Evolutionary conservation across 441 rosid species (phyloP).

Genomic region (Geranium incanum): DNA sequence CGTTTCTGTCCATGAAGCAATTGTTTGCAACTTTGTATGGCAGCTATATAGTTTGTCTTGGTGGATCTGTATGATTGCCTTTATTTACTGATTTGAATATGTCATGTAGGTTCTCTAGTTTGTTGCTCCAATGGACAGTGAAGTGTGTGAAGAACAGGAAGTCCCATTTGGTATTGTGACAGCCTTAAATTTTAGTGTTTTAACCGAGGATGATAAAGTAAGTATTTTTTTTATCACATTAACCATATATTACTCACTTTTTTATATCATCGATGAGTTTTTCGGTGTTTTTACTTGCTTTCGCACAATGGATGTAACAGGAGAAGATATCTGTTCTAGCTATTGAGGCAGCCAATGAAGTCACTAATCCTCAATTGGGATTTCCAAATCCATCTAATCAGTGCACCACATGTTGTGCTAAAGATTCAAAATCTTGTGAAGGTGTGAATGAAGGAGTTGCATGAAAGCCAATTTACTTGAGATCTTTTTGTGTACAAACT

Average conservation of each 20-base stretch:
- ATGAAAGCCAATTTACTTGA: constrained; percentile 13
- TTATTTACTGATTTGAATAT: constrained; percentile 14
- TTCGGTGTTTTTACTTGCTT: neutral
- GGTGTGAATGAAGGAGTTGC: constrained; percentile 37
- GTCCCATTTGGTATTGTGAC: constrained; percentile 44
- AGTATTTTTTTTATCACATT: constrained; percentile 16
- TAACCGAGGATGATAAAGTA: constrained; percentile 51
- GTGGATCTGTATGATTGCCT: constrained; percentile 2
- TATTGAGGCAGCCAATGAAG: constrained; percentile 47
- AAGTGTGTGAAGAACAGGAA: constrained; percentile 35
- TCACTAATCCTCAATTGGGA: constrained; percentile 68
- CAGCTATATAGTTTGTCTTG: neutral
- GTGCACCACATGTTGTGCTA: constrained; percentile 69
- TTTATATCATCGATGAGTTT: neutral
- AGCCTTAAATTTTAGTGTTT: constrained; percentile 49
- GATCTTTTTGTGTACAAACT: constrained; percentile 10
- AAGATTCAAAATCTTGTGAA: constrained; percentile 58
- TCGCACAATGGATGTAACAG: constrained; percentile 31
- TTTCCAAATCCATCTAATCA: constrained; percentile 59
- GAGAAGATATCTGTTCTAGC: constrained; percentile 42
- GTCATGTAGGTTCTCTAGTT: constrained; percentile 24
- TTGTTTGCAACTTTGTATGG: neutral
- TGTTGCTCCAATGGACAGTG: constrained; percentile 27
- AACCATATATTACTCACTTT: constrained; percentile 2
- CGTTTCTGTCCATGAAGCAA: neutral